Conservation (phyloP, 73 alveolate genomes). For the Effrenium voratum region DNA sequence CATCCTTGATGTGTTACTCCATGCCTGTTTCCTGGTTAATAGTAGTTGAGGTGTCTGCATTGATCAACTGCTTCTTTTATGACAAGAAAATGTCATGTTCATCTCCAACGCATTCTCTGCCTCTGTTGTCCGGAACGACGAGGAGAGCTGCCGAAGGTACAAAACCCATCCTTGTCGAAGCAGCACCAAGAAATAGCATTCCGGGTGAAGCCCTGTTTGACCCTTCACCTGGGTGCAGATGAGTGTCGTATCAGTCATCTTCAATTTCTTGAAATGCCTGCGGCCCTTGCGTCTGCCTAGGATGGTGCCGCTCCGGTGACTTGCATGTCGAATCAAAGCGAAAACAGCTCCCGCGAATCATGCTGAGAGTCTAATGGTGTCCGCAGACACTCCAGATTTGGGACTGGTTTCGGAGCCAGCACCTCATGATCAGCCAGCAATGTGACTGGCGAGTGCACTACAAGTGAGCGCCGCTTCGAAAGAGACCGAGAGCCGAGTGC, state of each 20-base stretch:
- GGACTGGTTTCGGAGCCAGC: slow-evolving; percentile 73
- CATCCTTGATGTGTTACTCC: too few species aligned
- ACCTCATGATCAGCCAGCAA: slow-evolving; percentile 9
- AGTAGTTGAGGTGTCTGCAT: too few species aligned
- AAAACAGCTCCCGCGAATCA: not conserved
- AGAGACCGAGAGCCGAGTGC: too few species aligned
- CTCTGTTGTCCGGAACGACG: slow-evolving; percentile 88
- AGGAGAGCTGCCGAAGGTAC: slow-evolving; percentile 85
- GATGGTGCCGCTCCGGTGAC: not conserved
- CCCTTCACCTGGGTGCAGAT: not conserved
- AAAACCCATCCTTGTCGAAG: slow-evolving; percentile 62
- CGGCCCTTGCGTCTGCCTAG: slow-evolving; percentile 43
- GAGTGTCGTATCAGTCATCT: slow-evolving; percentile 84
- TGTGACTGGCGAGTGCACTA: too few species aligned
- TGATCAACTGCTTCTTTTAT: too few species aligned
- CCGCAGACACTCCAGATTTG: slow-evolving; percentile 38
- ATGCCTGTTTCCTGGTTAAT: too few species aligned
- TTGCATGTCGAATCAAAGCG: not conserved
- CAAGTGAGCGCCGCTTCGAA: too few species aligned
- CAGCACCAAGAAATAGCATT: not conserved
- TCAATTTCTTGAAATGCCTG: slow-evolving; percentile 41
- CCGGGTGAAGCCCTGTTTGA: not conserved
- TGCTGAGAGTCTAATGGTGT: not conserved
- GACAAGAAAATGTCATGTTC: too few species aligned
- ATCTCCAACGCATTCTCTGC: not conserved